Conservation (phyloP, 257 asterid genomes). For the Cinchona pubescens region DNA sequence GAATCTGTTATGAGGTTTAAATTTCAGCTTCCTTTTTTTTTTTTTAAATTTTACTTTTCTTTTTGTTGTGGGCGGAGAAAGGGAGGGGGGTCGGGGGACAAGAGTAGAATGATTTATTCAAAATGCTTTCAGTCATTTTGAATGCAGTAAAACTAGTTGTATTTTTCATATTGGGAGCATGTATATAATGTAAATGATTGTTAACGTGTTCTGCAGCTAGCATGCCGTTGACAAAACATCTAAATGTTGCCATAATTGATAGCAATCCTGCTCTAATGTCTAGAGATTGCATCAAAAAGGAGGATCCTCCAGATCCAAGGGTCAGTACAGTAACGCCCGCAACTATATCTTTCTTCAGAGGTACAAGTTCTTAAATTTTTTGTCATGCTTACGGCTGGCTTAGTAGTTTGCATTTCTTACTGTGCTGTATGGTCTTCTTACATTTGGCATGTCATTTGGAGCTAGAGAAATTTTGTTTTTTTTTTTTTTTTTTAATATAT, state of each 20-base stretch:
- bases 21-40: neutral
- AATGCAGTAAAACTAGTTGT: neutral
- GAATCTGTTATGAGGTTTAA: neutral
- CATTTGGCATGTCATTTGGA: neutral
- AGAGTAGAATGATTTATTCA: neutral
- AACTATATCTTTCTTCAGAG: constrained; percentile 67
- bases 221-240: constrained; percentile 67
- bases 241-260: constrained; percentile 81
- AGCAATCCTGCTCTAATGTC: constrained; percentile 83
- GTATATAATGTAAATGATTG: constrained; percentile 6
- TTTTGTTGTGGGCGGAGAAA: neutral
- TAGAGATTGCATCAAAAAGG: constrained; percentile 51
- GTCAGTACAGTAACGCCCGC: constrained; percentile 98
- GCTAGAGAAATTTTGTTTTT: neutral
- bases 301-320: constrained; percentile 88
- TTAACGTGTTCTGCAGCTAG: constrained; percentile 59
- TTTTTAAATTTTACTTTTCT: neutral
- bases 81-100: neutral
- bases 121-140: neutral
- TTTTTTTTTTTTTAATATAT: too few relatives aligned
- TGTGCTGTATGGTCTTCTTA: neutral
- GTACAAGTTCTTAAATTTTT: constrained; percentile 32
- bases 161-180: neutral
- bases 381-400: constrained; percentile 1
- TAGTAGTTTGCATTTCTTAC: neutral